A percentile compares a stretch with the other conserved stretches of the same genome.
Evolutionary conservation across 768 basidiomycete genomes (phyloP).

Genomic region (Imleria badia): DNA sequence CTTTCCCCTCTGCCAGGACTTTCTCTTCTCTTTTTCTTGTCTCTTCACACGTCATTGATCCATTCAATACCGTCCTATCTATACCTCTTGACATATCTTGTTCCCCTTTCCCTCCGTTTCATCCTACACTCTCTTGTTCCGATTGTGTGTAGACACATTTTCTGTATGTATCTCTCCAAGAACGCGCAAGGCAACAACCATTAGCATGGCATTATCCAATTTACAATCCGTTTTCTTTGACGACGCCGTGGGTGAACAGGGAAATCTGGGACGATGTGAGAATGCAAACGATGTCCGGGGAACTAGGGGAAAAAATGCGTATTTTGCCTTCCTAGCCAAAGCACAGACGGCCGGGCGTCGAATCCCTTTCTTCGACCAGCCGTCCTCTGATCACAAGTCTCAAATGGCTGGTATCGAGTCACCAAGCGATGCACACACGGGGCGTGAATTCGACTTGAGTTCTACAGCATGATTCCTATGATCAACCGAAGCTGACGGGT

Average conservation of each 20-base stretch:
- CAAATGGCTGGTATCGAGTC: too few relatives aligned
- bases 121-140: not conserved
- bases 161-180: conserved; percentile 9
- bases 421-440: too few relatives aligned
- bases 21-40: not conserved
- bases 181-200: conserved; percentile 2
- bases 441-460: not conserved
- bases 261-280: not conserved
- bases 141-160: not conserved
- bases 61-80: not conserved
- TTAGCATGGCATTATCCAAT: conserved; percentile 6
- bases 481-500: not conserved
- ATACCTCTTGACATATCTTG: not conserved
- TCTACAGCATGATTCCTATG: not conserved
- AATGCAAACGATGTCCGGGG: too few relatives aligned
- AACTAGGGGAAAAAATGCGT: too few relatives aligned
- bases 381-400: not conserved
- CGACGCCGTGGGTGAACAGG: not conserved
- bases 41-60: not conserved
- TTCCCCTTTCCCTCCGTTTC: too few relatives aligned
- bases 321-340: too few relatives aligned
- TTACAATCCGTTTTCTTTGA: not conserved
- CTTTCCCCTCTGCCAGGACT: too few relatives aligned
- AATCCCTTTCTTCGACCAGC: too few relatives aligned
- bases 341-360: too few relatives aligned